Evolutionary conservation across 768 basidiomycete genomes (phyloP).

Genomic region (Mycena vulgaris): DNA sequence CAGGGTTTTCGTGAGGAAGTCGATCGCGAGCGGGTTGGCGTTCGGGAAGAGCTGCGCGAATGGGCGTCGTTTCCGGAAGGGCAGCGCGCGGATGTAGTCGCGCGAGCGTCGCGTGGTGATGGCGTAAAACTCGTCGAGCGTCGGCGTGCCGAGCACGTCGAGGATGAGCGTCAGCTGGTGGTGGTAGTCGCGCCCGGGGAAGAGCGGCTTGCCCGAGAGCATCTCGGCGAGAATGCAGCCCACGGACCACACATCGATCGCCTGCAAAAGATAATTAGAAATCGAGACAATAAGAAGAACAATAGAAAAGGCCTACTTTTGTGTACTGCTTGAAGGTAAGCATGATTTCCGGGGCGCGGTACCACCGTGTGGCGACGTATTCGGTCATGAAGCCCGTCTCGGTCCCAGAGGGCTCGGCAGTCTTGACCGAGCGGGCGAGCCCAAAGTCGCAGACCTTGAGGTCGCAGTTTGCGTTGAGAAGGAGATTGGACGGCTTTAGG

Average conservation of each 20-base stretch:
- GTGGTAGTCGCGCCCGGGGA: constrained; percentile 97
- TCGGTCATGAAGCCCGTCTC: constrained; percentile 95
- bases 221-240: constrained; percentile 96
- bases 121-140: constrained; percentile 97
- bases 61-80: constrained; percentile 90
- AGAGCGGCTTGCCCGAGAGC: constrained; percentile 96
- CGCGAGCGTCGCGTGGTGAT: constrained; percentile 94
- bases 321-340: constrained; percentile 99
- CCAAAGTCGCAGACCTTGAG: constrained; percentile 98
- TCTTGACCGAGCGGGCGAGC: constrained; percentile 90
- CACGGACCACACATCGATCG: constrained; percentile 92
- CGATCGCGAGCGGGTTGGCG: constrained; percentile 84
- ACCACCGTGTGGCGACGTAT: constrained; percentile 99
- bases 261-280: constrained; percentile 52
- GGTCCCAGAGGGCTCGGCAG: constrained; percentile 87
- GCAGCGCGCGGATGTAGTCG: constrained; percentile 95
- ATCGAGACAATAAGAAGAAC: constrained; percentile 26
- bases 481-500: constrained; percentile 96
- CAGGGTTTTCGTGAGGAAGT: constrained; percentile 58
- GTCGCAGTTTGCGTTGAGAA: constrained; percentile 98
- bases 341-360: constrained; percentile 99
- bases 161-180: constrained; percentile 96
- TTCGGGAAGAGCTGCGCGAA: constrained; percentile 93
- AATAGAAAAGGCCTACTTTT: constrained; percentile 54
- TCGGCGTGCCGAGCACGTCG: constrained; percentile 97